Percentiles rank a stretch among this genome's conserved stretches.
Evolutionary conservation across 257 asterid genomes (phyloP).

Genomic region (Solanum bukasovii): DNA sequence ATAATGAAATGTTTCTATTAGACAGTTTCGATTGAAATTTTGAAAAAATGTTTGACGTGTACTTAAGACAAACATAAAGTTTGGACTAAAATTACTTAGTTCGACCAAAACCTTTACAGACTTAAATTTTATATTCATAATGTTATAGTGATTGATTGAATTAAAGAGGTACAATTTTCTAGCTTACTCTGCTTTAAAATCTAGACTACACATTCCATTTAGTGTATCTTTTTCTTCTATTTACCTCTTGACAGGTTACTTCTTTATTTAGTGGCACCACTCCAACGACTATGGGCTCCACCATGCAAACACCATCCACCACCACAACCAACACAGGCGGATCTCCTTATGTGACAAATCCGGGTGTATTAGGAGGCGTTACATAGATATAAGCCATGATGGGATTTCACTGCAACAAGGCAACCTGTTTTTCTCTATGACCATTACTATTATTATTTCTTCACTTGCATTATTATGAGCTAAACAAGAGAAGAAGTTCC

Average conservation of each 20-base stretch:
- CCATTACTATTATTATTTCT: slow-evolving; percentile 4
- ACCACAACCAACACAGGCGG: slow-evolving; percentile 12
- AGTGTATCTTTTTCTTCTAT: too few species aligned
- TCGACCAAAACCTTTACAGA: background rate
- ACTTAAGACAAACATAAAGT: too few species aligned
- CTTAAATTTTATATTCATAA: background rate
- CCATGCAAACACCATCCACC: slow-evolving; percentile 13
- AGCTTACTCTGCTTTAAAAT: background rate
- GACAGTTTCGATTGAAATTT: too few species aligned
- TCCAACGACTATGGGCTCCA: slow-evolving; percentile 3
- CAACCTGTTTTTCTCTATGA: background rate
- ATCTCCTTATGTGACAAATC: slow-evolving; percentile 37
- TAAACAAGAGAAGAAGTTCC: background rate
- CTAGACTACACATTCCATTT: background rate
- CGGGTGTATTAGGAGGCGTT: slow-evolving; percentile 48
- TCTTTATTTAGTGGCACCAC: background rate
- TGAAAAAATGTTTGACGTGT: background rate
- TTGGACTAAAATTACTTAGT: too few species aligned
- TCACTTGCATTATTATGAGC: slow-evolving; percentile 23
- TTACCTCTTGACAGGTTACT: background rate
- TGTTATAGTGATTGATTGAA: background rate
- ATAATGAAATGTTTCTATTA: too few species aligned
- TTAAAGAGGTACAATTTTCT: background rate
- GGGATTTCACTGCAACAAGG: slow-evolving; percentile 8
- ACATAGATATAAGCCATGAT: slow-evolving; percentile 29